Base-by-base conservation (phyloP, 1,139 yeast species). In the Nakaseomyces sp. region DNA sequence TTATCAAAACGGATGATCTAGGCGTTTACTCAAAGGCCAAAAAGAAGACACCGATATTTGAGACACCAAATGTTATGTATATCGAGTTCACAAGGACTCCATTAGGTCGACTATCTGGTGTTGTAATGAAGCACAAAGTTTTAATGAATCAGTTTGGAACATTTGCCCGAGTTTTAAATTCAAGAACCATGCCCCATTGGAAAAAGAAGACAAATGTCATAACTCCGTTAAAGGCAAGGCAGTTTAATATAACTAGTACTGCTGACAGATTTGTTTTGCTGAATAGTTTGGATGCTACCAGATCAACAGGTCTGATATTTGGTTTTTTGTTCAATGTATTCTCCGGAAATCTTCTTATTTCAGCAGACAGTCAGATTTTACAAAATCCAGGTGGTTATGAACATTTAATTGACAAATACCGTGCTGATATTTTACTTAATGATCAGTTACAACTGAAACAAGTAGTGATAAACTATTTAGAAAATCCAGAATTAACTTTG, bases 71-170 rank as follows among this genome's bases (percentile, higher is more conserved):
- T 57, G 68, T 91, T 49, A 96, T 97, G 0, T 93, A 93, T 57
- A 89, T 93, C 20, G 98, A 93, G 64, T 93, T 84, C 60, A 79
- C 94, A 0, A 74, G 93, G 53, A 83, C 94, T 2, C 95, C 97
- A 0, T 77, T 86, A 16, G 97, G 97, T 1, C 95, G 89, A 53
- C 66, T 88, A 29, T 73, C 96, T 44, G 99, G 99, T 5, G 95
- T 93, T 33, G 96, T 94, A 1, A 74, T 93, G 60, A 83, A 93
- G 26, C 97, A 91, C 58, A 71, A 87, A 47, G 88, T 96, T 0
- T 76, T 93, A 15, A 72, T 84, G 56, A 93, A 87, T 55, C 98
- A 91, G 60, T 86, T 91, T 91, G 74, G 77, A 47, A 76, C 87
- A 43, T 61, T 93, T 30, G 74, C 83, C 12, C 73, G 78, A 5